Percentiles rank a stretch among this genome's conserved stretches.
Evolutionary conservation across 371 early-diverging fungal species (phyloP).

Genomic region (Smittium culicis): DNA sequence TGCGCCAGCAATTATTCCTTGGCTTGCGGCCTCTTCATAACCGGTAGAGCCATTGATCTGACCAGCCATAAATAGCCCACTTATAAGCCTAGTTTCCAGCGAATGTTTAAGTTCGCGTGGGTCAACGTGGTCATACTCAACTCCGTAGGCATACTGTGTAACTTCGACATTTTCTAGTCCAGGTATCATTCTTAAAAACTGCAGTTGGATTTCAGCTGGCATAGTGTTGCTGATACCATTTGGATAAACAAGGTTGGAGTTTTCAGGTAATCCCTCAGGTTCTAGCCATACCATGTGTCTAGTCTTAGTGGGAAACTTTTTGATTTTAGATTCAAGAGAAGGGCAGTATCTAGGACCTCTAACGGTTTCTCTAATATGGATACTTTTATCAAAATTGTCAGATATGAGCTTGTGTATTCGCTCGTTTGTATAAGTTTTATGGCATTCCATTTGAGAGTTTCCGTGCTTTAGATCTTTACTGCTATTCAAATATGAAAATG

Average conservation of each 20-base stretch:
- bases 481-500: slow-evolving; percentile 61
- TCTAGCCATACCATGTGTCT: slow-evolving; percentile 70
- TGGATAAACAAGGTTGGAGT: slow-evolving; percentile 59
- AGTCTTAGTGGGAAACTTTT: slow-evolving; percentile 48
- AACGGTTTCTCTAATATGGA: slow-evolving; percentile 70
- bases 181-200: slow-evolving; percentile 53
- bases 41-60: slow-evolving; percentile 85
- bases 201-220: slow-evolving; percentile 60
- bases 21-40: slow-evolving; percentile 78
- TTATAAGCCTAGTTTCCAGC: slow-evolving; percentile 61
- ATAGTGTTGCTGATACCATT: slow-evolving; percentile 75
- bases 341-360: slow-evolving; percentile 81
- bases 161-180: slow-evolving; percentile 67
- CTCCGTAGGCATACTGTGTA: slow-evolving; percentile 65
- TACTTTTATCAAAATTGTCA: slow-evolving; percentile 57
- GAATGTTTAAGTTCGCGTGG: slow-evolving; percentile 64
- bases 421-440: slow-evolving; percentile 61
- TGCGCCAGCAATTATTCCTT: slow-evolving; percentile 71
- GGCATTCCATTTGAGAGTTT: slow-evolving; percentile 51
- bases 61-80: slow-evolving; percentile 65
- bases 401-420: slow-evolving; percentile 52
- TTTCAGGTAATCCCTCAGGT: slow-evolving; percentile 48
- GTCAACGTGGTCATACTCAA: slow-evolving; percentile 77
- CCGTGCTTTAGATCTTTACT: slow-evolving; percentile 39
- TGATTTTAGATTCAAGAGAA: slow-evolving; percentile 67